Base-by-base conservation (phyloP, 305 asterid species). In the Caryopteris hybrid region DNA sequence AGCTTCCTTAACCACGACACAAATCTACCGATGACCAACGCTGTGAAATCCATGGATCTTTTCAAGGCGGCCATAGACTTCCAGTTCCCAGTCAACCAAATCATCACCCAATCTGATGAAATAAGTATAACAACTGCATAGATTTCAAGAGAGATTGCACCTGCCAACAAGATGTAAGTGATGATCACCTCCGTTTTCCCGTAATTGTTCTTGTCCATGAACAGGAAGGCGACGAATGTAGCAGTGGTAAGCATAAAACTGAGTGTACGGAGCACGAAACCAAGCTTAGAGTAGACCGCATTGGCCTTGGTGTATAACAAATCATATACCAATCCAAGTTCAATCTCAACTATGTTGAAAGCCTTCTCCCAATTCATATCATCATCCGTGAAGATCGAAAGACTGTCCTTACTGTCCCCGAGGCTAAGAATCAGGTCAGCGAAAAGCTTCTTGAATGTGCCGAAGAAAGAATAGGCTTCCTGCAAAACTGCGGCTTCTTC, bases 391-490 rank as follows among this genome's bases (percentile, higher is more conserved):
- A 86, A 84, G 72, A 20, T 70, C 25, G 70, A 57, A 42, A 8
- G 48, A 66, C 88, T 84, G 25, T 21, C 61, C n/a, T 86, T 82
- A 4, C 59, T 61, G 69, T 81, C 85, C 50, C 82, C 82, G 76
- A 82, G 78, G 57, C 86, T 86, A 14, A 84, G 87, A 70, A 84
- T 81, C 62, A 79, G 76, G 69, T 86, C 89, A 0, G 76, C 86
- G 22, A 86, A 81, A 5, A 86, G 80, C 55, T 74, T 74, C 50
- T 74, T 81, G 68, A 81, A 86, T 10, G 80, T 83, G 41, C 51
- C 43, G 39, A 80, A 85, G 41, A 59, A 75, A 11, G 62, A 56
- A 45, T 69, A 70, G 0, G 83, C 86, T 8, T 76, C 80, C n/a
- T 59, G 18, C 20, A 78, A 29, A 39, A 38, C 8, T 12, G 2